A percentile compares a stretch with the other conserved stretches of the same genome.
Evolutionary conservation across 495 filamentous ascomycete species (phyloP).

Genomic region (Chaetomium tenue): DNA sequence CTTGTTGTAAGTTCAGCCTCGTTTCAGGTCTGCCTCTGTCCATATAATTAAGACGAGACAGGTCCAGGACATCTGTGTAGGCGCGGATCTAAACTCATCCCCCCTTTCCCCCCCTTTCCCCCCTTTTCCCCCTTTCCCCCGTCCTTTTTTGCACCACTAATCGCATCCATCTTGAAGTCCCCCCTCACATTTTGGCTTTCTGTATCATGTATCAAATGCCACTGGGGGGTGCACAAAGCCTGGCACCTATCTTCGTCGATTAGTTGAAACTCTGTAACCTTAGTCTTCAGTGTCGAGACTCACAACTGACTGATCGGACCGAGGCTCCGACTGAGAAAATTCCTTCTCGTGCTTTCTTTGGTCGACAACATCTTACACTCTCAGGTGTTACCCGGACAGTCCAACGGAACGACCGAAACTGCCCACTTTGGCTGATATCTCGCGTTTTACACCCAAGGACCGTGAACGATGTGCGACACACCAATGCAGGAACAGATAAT

Average conservation of each 20-base stretch:
- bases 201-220: background rate
- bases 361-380: background rate
- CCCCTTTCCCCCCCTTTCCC: no score
- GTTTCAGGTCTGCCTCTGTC: slow-evolving; percentile 1
- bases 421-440: background rate
- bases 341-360: background rate
- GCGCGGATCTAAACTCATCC: background rate
- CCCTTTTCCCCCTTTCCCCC: no score
- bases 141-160: no score
- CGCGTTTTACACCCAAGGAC: slow-evolving; percentile 1
- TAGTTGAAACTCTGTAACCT: background rate
- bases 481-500: slow-evolving; percentile 14
- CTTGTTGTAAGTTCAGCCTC: background rate
- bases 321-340: background rate
- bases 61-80: background rate
- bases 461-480: slow-evolving; percentile 1
- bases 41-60: slow-evolving; percentile 30
- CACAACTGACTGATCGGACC: background rate
- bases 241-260: background rate
- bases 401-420: no score
- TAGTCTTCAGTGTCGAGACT: no score
- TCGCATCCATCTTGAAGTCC: no score
- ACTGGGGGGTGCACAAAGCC: no score
- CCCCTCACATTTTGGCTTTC: background rate
- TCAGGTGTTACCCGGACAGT: background rate